A percentile compares a stretch with the other conserved stretches of the same genome.
phyloP scores from a whole-genome alignment of 176 grass and related monocot species.

The Poa pratensis region DNA sequence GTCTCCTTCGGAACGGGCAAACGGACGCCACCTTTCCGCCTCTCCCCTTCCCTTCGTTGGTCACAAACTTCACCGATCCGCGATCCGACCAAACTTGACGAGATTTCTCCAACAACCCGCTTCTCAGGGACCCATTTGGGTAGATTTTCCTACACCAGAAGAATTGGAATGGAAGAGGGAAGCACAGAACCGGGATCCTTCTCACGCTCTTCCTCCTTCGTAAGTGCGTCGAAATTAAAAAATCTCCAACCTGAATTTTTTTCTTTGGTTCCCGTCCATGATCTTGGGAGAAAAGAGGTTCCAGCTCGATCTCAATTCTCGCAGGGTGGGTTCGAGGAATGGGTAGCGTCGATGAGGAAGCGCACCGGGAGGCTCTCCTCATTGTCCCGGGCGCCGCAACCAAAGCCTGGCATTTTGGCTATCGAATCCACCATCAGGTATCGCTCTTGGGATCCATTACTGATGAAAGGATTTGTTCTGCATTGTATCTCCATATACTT shows the following conservation, averaged over 20 bases:
- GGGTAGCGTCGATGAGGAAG: slow-evolving; percentile 58
- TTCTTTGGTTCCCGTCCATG: background rate
- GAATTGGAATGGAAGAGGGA: slow-evolving; percentile 43
- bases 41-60: background rate
- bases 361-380: slow-evolving; percentile 41
- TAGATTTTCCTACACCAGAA: background rate
- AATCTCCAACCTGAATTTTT: background rate
- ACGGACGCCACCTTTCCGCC: slow-evolving; percentile 16
- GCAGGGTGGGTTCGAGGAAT: slow-evolving; percentile 66
- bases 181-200: slow-evolving; percentile 39
- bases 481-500: background rate
- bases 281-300: background rate
- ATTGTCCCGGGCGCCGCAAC: background rate
- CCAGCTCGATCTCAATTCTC: slow-evolving; percentile 21
- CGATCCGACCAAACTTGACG: background rate
- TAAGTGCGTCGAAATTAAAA: slow-evolving; percentile 31
- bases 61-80: slow-evolving; percentile 31
- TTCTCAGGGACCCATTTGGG: background rate
- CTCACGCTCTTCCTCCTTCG: slow-evolving; percentile 55
- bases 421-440: slow-evolving; percentile 44
- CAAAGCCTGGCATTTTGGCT: slow-evolving; percentile 24
- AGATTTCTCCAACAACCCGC: slow-evolving; percentile 26
- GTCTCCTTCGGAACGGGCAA: background rate
- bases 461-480: background rate
- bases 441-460: background rate